Base-by-base conservation (phyloP, 805 yeast genomes). In the Metschnikowia anglica region DNA sequence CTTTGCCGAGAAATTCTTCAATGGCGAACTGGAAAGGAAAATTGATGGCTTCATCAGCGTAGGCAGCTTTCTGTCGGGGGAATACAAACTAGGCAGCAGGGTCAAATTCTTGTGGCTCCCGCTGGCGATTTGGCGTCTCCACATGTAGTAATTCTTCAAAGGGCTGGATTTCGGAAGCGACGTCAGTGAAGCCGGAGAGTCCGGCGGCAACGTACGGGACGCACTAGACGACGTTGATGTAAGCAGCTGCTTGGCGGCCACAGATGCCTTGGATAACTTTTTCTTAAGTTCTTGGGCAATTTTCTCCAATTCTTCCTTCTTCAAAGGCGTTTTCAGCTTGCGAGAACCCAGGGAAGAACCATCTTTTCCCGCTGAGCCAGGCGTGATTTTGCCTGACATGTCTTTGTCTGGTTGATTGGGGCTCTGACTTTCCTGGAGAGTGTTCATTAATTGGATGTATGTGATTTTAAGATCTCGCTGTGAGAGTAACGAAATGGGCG, bases 291-390 rank as follows among this genome's bases (percentile, higher is more conserved):
- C 68, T 40, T 62, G 61, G 46, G 76, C 76, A 20, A 70, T 70
- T 39, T 66, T 62, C 52, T 70, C 76, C 45, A 70, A 56, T 45
- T 70, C 76, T 43, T 69, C 76, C 51, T 70, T 70, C 46, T 62
- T 62, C 52, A 70, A 59, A 17, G 72, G 65, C 5, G 73, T 62
- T 47, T 68, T 68, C 12, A 59, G 58, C 39, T 53, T 55, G 34
- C 43, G 49, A 15, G 35, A 12, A 29, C 27, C 17, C 16, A 28
- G 23, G 19, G 30, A 36, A 34, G 37, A 42, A 17, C 45, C 33
- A 13, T 43, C 49, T 33, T 39, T 48, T 19, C 35, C 39, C 37
- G 48, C 48, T 6, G 49, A 24, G 11, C 37, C 36, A n/a, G 52
- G 48, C 17, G 44, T 44, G 19, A 36, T 24, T 34, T 42, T 41